Evolutionary conservation across 768 basidiomycete species (phyloP), one percentile per base, ranked within the genome.

Genomic region (Suillus decipiens): DNA sequence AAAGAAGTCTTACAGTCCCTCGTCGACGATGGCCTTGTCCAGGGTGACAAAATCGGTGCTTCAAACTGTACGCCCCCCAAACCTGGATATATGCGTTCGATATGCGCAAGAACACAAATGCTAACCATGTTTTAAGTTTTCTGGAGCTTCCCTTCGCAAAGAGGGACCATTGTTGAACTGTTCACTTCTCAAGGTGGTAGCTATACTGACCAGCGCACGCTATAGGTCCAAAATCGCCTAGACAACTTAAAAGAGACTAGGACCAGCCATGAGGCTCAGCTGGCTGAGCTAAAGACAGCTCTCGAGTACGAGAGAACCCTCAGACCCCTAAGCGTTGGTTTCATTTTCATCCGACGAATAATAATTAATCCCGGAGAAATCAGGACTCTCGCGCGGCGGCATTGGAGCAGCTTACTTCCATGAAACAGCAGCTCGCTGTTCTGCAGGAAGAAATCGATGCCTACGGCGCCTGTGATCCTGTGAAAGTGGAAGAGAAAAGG

Each of bases 131-230:
- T 39, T 24, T 22, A 64, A 96, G 95, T 96, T 77, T 96, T 93
- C 74, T 97, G 95, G 95, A 92, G 92, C 70, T 96, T 97, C 73
- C 95, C 95, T 17, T 95, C 93, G 1, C 92, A 95, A 63, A 85
- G 86, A 53, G 94, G 95, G 5, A 85, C 89, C 9, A 81, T 88
- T 69, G 95, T 95, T 41, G 39, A 19, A 19, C 22, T 22, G 17
- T 41, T 28, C 75, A 64, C 56, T 37, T 60, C 22, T 61, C 5
- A 19, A 57, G 1, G 14, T 36, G 45, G 34, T 1, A 37, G 22
- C n/a, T 22, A n/a, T 63, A 37, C 61, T 64, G 22, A 61, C 42
- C 33, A 33, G 50, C 1, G 9, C 5, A 17, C 11, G 11, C 28
- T 28, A 12, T 68, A 89, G 90, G 77, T 88, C 66, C 88, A 84